Evolutionary conservation across 2,329 filamentous ascomycete genomes (phyloP).

Genomic region (Magnaporthiopsis rhizophila): DNA sequence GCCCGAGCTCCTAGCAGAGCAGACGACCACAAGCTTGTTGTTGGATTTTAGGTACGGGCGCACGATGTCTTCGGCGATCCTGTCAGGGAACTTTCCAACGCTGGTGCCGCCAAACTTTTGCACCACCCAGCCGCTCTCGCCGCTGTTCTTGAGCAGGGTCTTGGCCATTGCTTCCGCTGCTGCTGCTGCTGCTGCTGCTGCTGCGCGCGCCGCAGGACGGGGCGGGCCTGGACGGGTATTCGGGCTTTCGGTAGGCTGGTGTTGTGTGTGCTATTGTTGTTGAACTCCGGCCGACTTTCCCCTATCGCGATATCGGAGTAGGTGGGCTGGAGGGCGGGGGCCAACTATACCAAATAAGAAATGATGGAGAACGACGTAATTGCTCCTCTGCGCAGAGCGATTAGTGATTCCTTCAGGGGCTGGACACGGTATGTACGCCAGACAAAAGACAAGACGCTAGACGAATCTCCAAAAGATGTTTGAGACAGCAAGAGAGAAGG

Average conservation of each 20-base stretch:
- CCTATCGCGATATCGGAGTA: not conserved
- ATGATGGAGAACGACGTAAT: not conserved
- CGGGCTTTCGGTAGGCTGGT: not conserved
- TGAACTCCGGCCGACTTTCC: not conserved
- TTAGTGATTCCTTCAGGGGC: too few relatives aligned
- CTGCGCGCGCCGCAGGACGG: too few relatives aligned
- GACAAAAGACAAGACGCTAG: not conserved
- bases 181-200: too few relatives aligned
- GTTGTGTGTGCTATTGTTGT: not conserved
- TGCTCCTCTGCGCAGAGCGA: not conserved
- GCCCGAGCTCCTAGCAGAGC: constrained; percentile 87
- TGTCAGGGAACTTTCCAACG: constrained; percentile 84
- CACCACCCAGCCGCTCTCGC: constrained; percentile 62
- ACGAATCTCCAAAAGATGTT: not conserved
- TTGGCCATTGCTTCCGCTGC: constrained; percentile 16
- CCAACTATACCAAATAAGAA: not conserved
- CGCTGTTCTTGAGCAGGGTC: constrained; percentile 19
- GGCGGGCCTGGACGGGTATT: not conserved
- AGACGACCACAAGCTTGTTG: constrained; percentile 83
- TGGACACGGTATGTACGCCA: too few relatives aligned
- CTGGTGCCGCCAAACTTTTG: constrained; percentile 96
- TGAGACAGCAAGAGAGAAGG: not conserved
- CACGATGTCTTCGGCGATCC: constrained; percentile 66
- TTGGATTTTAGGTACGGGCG: constrained; percentile 39
- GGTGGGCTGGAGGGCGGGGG: not conserved